Conservation (phyloP, 768 basidiomycete genomes). For the Cystofilobasidium capitatum region DNA sequence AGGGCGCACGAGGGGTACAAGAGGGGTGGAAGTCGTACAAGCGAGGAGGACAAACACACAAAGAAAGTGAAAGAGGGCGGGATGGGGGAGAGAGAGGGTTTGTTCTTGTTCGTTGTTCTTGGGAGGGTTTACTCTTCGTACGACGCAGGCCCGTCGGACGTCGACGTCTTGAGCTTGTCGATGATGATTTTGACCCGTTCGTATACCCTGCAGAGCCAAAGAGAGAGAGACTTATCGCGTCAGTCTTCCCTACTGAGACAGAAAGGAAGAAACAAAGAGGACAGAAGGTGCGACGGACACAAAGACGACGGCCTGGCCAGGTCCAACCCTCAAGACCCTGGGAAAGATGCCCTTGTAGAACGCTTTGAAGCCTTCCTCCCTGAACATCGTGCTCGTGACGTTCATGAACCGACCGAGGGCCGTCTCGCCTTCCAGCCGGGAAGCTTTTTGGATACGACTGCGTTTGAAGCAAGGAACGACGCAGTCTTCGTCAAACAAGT, state of each 20-base stretch:
- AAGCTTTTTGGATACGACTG: conserved; percentile 73
- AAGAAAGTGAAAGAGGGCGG: neutral
- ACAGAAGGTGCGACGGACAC: conserved; percentile 46
- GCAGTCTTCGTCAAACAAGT: no score
- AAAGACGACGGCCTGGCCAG: conserved; percentile 89
- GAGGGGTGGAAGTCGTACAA: no score
- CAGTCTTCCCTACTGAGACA: neutral
- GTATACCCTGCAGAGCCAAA: conserved; percentile 49
- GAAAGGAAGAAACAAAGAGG: neutral
- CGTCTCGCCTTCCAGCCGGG: conserved; percentile 59
- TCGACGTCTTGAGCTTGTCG: conserved; percentile 49
- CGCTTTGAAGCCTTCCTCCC: conserved; percentile 69
- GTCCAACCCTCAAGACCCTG: conserved; percentile 87
- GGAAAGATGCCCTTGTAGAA: conserved; percentile 99
- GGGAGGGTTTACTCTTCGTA: conserved; percentile 8
- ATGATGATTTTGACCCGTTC: conserved; percentile 70
- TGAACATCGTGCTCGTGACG: conserved; percentile 90
- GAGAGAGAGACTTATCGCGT: neutral
- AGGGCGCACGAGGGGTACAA: no score
- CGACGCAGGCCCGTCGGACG: neutral
- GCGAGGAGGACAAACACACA: no score
- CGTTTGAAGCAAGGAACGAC: conserved; percentile 11
- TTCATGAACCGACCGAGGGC: conserved; percentile 67
- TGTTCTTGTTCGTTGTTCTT: neutral
- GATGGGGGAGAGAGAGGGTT: neutral